Percentiles rank a stretch among this genome's conserved stretches.
Conservation (phyloP, 352 stramenopile genomes). For the Peronospora farinosa region DNA sequence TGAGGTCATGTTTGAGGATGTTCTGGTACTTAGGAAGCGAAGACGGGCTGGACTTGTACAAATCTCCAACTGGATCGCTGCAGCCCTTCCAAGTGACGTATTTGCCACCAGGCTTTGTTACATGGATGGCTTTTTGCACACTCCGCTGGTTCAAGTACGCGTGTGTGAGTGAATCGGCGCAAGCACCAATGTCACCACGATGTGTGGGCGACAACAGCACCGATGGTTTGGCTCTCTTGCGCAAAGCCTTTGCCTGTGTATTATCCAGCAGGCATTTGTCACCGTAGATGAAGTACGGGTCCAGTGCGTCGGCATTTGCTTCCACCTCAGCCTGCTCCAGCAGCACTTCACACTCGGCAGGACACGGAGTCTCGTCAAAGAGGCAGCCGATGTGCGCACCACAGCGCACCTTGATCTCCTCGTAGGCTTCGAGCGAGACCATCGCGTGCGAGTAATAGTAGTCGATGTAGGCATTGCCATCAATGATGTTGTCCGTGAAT, state of each 20-base stretch:
- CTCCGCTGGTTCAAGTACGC: slow-evolving; percentile 48
- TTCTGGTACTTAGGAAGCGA: slow-evolving; percentile 63
- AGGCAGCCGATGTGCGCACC: slow-evolving; percentile 50
- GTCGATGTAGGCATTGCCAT: slow-evolving; percentile 69
- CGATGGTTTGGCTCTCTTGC: slow-evolving; percentile 32
- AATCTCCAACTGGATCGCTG: slow-evolving; percentile 46
- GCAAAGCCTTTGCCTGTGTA: slow-evolving; percentile 42
- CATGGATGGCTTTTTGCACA: slow-evolving; percentile 64
- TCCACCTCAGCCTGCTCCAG: slow-evolving; percentile 45
- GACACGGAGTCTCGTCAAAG: slow-evolving; percentile 47
- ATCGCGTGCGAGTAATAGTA: slow-evolving; percentile 86
- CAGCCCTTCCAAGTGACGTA: slow-evolving; percentile 57
- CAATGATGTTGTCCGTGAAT: slow-evolving; percentile 54
- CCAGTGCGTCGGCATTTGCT: slow-evolving; percentile 40
- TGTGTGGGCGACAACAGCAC: slow-evolving; percentile 23
- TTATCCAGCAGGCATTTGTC: slow-evolving; percentile 70
- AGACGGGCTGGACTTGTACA: slow-evolving; percentile 55
- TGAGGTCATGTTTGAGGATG: slow-evolving; percentile 46
- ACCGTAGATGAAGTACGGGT: slow-evolving; percentile 81
- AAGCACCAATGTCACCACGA: slow-evolving; percentile 57
- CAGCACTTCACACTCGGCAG: slow-evolving; percentile 35
- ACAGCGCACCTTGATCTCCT: slow-evolving; percentile 51
- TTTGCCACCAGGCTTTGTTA: slow-evolving; percentile 20
- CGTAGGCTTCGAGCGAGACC: slow-evolving; percentile 72
- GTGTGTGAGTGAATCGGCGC: slow-evolving; percentile 61